Conservation (phyloP, 208 protist genomes). For the Crithidia sp. region DNA sequence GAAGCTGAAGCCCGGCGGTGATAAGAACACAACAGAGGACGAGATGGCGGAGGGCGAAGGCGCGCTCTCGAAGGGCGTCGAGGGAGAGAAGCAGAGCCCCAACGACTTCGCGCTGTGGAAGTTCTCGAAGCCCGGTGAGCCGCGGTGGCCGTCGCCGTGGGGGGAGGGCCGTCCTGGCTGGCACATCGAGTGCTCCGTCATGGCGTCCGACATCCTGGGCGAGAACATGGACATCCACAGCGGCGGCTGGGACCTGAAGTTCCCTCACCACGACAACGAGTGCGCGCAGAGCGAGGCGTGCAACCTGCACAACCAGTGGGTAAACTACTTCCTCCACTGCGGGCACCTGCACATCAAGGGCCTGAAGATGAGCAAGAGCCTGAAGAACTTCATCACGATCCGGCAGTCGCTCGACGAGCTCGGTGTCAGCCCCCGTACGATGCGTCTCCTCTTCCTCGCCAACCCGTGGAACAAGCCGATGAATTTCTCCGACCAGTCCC, state of each 20-base stretch:
- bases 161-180: conserved; percentile 98
- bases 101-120: conserved; percentile 99
- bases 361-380: conserved; percentile 99
- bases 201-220: conserved; percentile 95
- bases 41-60: conserved; percentile 95
- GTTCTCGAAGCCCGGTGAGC: conserved; percentile 93
- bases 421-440: conserved; percentile 70
- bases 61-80: conserved; percentile 47
- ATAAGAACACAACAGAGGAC: conserved; percentile 73
- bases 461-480: conserved; percentile 91
- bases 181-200: conserved; percentile 99
- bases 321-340: conserved; percentile 98
- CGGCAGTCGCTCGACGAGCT: conserved; percentile 77
- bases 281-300: conserved; percentile 96
- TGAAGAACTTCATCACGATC: conserved; percentile 99
- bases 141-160: conserved; percentile 94
- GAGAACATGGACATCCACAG: conserved; percentile 97
- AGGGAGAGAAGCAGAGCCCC: conserved; percentile 87
- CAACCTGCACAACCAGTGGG: conserved; percentile 92
- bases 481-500: conserved; percentile 93
- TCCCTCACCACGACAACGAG: conserved; percentile 99
- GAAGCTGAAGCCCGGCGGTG: conserved; percentile 85
- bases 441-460: conserved; percentile 96
- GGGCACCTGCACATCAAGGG: conserved; percentile 98
- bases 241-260: conserved; percentile 98